phyloP scores from a whole-genome alignment of 306 rosid species.

The Corylus heterophylla region DNA sequence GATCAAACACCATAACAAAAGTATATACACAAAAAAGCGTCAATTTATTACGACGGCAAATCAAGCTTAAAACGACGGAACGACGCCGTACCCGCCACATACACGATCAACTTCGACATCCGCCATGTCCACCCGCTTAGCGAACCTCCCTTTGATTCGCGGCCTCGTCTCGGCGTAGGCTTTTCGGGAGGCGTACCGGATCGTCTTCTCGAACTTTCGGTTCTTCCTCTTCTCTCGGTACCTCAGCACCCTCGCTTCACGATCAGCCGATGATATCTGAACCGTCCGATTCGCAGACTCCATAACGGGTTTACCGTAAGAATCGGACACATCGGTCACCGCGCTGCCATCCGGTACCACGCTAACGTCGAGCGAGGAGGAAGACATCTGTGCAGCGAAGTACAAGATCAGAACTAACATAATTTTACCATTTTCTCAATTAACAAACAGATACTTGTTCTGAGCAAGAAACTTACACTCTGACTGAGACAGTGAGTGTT shows the following conservation, averaged over 20 bases:
- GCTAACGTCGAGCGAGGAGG: constrained; percentile 80
- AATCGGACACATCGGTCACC: constrained; percentile 54
- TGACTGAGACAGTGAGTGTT: constrained; percentile 59
- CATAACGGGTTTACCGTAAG: constrained; percentile 33
- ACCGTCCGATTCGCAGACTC: constrained; percentile 37
- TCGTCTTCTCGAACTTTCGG: constrained; percentile 92
- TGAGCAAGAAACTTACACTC: constrained; percentile 60
- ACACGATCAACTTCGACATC: constrained; percentile 53
- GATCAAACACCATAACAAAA: constrained; percentile 26
- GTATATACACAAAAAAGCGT: neutral
- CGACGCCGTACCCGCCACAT: constrained; percentile 73
- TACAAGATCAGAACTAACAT: neutral
- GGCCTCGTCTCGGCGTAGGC: constrained; percentile 97
- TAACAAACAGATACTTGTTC: neutral
- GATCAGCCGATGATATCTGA: constrained; percentile 69
- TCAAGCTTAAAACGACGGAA: constrained; percentile 52
- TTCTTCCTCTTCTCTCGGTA: constrained; percentile 98
- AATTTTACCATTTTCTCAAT: neutral
- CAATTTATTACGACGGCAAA: neutral
- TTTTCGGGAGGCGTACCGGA: constrained; percentile 90
- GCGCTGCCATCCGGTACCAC: constrained; percentile 77
- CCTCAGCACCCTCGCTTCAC: constrained; percentile 94
- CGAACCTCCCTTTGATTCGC: constrained; percentile 93
- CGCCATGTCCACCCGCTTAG: constrained; percentile 60
- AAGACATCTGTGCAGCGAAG: constrained; percentile 56